Base-by-base conservation (phyloP, 129 eudicot species). In the Rutidosis leptorrhynchoides region DNA sequence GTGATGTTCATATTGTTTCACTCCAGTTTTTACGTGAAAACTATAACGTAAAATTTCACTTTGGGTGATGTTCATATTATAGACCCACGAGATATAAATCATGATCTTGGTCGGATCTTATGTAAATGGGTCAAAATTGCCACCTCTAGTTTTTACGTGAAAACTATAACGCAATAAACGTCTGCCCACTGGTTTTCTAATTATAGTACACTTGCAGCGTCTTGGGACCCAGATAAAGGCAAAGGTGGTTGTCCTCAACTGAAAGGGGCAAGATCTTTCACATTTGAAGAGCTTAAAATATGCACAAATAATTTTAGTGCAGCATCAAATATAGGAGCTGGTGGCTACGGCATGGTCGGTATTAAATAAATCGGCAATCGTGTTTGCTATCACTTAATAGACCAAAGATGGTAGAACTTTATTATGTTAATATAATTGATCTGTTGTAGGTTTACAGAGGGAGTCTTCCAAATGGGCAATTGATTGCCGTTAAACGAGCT, bases 341-440 rank as follows among this genome's bases (percentile, higher is more conserved):
- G 96, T 42, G 95, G 95, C 26, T 93, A 82, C 64, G 98, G 98
- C 42, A 88, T 85, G 96, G 98, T 92, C 68, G 74, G 80, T 62
- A 67, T 61, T 49, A 53, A 17, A 23, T 58, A 24, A 25, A 23
- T 30, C 4, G 23, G 48, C 35, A 30, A 58, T 9, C 9, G 2
- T 37, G 20, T 60, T 26, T 66, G 71, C 21, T 57, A 7, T 30
- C 30, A 26, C 16, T 29, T 37, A 11, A 56, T 49, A 8, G 40
- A 35, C 6, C 32, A 10, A 42, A 33, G 40, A 23, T 58, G 57
- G 62, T 68, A 55, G 64, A 72, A 35, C 1, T 27, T 64, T n/a
- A n/a, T n/a, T 54, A 58, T 23, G 17, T 40, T 40, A 40, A 12
- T 40, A 17, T 71, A n/a, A 49, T 20, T 26, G 5, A 10, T 61